Percentiles rank a stretch among this genome's conserved stretches.
Evolutionary conservation across 208 protist genomes (phyloP).

Genomic region (Trypanosoma rangeli): DNA sequence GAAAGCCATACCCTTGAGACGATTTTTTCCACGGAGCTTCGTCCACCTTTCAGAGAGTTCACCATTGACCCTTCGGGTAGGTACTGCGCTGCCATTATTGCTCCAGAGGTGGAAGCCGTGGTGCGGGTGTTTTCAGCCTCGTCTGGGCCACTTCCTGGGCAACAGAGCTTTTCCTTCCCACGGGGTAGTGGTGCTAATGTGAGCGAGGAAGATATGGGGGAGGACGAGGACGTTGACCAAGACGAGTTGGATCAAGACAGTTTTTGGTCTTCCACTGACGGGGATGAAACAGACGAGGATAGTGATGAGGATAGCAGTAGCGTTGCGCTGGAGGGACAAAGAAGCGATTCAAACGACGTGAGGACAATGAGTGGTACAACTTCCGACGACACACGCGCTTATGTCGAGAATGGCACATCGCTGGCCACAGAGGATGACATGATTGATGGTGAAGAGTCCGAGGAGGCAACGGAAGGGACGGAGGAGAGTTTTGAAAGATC

Average conservation of each 20-base stretch:
- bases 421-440: slow-evolving; percentile 23
- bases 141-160: slow-evolving; percentile 65
- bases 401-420: slow-evolving; percentile 3
- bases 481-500: slow-evolving; percentile 20
- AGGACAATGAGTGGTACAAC: slow-evolving; percentile 5
- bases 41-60: slow-evolving; percentile 70
- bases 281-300: slow-evolving; percentile 19
- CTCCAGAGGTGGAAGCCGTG: slow-evolving; percentile 56
- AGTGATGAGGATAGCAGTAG: slow-evolving; percentile 25
- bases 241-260: slow-evolving; percentile 33
- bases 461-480: slow-evolving; percentile 26
- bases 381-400: neutral
- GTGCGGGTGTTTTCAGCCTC: slow-evolving; percentile 80
- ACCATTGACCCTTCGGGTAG: slow-evolving; percentile 82
- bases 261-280: slow-evolving; percentile 26
- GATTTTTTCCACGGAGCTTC: slow-evolving; percentile 79
- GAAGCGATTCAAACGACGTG: slow-evolving; percentile 8
- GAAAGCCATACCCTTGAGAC: slow-evolving; percentile 78
- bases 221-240: slow-evolving; percentile 52
- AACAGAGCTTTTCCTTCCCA: slow-evolving; percentile 59
- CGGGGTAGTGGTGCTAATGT: slow-evolving; percentile 39
- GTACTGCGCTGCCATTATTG: slow-evolving; percentile 80
- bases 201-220: slow-evolving; percentile 37
- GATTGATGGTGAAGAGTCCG: slow-evolving; percentile 31
- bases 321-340: slow-evolving; percentile 9